Evolutionary conservation across 371 early-diverging fungal genomes (phyloP).

Genomic region (Actinomortierella ambigua): DNA sequence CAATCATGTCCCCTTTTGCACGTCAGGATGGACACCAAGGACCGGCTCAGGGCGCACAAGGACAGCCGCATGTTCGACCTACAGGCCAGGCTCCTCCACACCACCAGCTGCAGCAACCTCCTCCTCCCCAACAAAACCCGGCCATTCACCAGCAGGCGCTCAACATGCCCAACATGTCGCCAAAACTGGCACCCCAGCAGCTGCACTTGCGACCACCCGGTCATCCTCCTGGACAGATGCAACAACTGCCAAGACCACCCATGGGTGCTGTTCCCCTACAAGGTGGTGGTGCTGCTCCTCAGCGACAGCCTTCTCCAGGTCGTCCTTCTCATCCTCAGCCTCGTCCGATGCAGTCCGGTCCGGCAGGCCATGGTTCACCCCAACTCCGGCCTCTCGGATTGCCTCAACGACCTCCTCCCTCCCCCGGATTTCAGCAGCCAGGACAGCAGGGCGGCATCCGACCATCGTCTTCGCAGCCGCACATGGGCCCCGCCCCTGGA

Average conservation of each 20-base stretch:
- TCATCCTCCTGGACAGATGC: constrained; percentile 18
- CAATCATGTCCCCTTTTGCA: constrained; percentile 35
- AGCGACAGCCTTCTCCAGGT: constrained; percentile 6
- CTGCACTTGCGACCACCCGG: constrained; percentile 18
- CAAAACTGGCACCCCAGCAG: constrained; percentile 8
- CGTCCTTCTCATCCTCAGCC: constrained; percentile 5
- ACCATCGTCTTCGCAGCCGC: constrained; percentile 3
- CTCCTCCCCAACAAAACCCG: too few relatives aligned
- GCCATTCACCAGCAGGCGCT: too few relatives aligned
- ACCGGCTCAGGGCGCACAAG: too few relatives aligned
- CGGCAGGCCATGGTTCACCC: background rate
- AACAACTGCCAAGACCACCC: constrained; percentile 7
- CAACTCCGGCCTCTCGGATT: background rate
- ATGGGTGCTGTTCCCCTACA: too few relatives aligned
- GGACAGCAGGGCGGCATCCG: too few relatives aligned
- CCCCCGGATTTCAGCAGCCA: background rate
- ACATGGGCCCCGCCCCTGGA: background rate
- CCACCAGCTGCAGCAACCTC: too few relatives aligned
- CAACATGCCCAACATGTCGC: too few relatives aligned
- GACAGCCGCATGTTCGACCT: too few relatives aligned
- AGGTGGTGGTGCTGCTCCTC: constrained; percentile 6
- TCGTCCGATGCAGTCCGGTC: constrained; percentile 5
- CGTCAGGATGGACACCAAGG: constrained; percentile 15
- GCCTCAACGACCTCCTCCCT: background rate
- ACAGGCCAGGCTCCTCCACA: too few relatives aligned